These are phyloP conservation scores for Candida pini DNA, from an alignment of 805 yeast genomes.

Conservation along the genomic window DNA sequence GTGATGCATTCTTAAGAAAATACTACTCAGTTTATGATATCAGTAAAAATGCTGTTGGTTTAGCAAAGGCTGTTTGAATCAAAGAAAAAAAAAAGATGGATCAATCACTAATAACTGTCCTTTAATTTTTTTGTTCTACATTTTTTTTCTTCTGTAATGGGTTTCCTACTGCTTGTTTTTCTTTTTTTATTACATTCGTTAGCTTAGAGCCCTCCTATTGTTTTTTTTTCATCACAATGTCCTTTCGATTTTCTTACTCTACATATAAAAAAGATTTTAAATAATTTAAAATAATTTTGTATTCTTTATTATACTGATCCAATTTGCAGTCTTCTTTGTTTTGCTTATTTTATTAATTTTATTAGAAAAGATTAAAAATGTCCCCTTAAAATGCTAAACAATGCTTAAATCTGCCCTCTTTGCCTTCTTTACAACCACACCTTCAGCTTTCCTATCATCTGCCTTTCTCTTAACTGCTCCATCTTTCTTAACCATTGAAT, in stretches of 20 bases:
- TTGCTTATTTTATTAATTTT: too few relatives aligned
- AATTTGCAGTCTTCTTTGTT: not conserved
- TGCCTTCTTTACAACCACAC: slow-evolving; percentile 7
- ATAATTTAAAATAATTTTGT: not conserved
- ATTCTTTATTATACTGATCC: not conserved
- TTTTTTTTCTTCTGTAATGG: not conserved
- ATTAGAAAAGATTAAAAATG: too few relatives aligned
- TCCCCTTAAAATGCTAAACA: too few relatives aligned
- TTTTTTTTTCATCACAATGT: not conserved
- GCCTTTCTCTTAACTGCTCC: too few relatives aligned
- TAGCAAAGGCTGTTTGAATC: slow-evolving; percentile 65
- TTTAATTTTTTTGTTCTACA: slow-evolving; percentile 1
- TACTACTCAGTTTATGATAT: slow-evolving; percentile 93
- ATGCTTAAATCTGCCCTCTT: slow-evolving; percentile 21
- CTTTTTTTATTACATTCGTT: not conserved
- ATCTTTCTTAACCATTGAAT: not conserved
- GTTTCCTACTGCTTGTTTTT: not conserved
- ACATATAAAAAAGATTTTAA: not conserved
- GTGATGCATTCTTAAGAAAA: slow-evolving; percentile 95
- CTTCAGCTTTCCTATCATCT: not conserved
- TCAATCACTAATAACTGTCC: not conserved
- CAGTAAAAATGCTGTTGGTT: slow-evolving; percentile 88
- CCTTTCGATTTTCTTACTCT: not conserved
- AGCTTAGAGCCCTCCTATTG: not conserved
- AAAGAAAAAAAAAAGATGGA: not conserved